Evolutionary conservation across 202 grass and related monocot genomes (phyloP).

Genomic region (Schoenoplectus tabernaemontani): DNA sequence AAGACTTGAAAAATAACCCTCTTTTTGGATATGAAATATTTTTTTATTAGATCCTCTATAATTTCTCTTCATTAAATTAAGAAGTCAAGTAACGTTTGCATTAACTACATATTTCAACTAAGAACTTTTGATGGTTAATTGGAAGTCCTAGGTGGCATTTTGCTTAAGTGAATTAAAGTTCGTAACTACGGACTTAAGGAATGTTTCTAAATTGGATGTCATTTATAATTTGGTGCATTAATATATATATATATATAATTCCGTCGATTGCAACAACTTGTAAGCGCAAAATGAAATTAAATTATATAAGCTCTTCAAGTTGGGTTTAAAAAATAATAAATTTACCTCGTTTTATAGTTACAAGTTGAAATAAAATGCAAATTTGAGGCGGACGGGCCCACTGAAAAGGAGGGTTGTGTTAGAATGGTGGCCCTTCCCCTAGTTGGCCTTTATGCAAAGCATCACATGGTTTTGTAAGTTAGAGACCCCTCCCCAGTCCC

Average conservation of each 20-base stretch:
- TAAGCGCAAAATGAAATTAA: no score
- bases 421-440: conserved; percentile 43
- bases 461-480: conserved; percentile 69
- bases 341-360: background rate
- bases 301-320: no score
- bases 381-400: background rate
- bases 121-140: background rate
- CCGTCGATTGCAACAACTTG: background rate
- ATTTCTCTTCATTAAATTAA: conserved; percentile 1
- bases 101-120: background rate
- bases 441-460: conserved; percentile 39
- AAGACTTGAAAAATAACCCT: no score
- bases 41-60: background rate
- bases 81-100: background rate
- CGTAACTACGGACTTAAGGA: no score
- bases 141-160: background rate
- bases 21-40: no score
- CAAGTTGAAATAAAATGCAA: background rate
- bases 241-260: no score
- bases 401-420: conserved; percentile 24
- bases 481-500: conserved; percentile 21
- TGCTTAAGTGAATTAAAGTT: background rate
- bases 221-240: no score
- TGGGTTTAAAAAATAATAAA: no score
- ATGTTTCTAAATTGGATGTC: no score